Evolutionary conservation across 1,139 yeast species (phyloP).

Genomic region (Yamadazyma epiphylla): DNA sequence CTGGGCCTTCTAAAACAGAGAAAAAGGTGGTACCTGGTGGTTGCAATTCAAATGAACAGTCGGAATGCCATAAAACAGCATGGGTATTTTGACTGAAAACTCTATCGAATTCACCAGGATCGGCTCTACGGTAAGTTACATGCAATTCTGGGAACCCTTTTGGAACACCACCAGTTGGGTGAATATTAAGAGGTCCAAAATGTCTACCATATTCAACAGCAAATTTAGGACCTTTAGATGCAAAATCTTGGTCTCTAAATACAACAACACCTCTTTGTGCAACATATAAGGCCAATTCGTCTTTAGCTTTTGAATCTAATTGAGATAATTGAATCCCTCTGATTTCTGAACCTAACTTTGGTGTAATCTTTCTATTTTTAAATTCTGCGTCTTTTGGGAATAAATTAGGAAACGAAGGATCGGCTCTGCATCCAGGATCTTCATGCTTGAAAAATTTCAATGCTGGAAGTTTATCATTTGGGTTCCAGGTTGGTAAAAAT

Average conservation of each 20-base stretch:
- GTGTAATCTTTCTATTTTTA: slow-evolving; percentile 42
- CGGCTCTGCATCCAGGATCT: slow-evolving; percentile 56
- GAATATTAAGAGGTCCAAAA: slow-evolving; percentile 69
- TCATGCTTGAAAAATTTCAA: slow-evolving; percentile 43
- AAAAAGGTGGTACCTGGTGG: slow-evolving; percentile 65
- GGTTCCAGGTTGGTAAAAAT: slow-evolving; percentile 50
- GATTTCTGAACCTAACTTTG: slow-evolving; percentile 63
- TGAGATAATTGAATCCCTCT: slow-evolving; percentile 52
- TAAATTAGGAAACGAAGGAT: slow-evolving; percentile 46
- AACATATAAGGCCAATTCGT: slow-evolving; percentile 59
- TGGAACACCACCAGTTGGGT: slow-evolving; percentile 71
- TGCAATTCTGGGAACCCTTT: slow-evolving; percentile 54
- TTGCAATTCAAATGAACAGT: slow-evolving; percentile 63
- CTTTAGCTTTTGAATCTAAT: slow-evolving; percentile 46
- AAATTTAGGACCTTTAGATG: slow-evolving; percentile 50
- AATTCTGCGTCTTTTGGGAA: slow-evolving; percentile 29
- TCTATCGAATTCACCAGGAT: slow-evolving; percentile 23
- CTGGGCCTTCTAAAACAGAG: slow-evolving; percentile 56
- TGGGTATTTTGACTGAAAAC: slow-evolving; percentile 32
- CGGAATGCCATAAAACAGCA: slow-evolving; percentile 57
- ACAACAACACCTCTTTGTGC: slow-evolving; percentile 65
- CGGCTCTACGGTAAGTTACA: slow-evolving; percentile 53
- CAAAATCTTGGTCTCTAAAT: slow-evolving; percentile 61
- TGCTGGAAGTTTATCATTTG: slow-evolving; percentile 39
- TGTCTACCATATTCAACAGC: slow-evolving; percentile 52